Evolutionary conservation across 164 flowering plant genomes (phyloP).

Genomic region (Euptelea pleiosperma): DNA sequence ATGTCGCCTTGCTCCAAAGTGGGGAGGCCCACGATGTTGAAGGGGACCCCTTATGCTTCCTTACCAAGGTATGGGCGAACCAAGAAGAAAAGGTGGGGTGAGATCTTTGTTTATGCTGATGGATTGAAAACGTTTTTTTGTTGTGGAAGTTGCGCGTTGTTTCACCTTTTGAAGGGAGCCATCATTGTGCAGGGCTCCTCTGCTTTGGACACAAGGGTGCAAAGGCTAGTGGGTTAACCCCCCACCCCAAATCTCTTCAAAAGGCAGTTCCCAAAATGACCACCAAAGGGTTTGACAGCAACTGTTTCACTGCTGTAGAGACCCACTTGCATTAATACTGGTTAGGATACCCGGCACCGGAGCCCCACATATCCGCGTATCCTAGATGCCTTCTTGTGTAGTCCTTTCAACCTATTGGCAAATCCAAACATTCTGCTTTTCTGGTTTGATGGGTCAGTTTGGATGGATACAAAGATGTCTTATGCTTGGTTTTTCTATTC

Average conservation of each 20-base stretch:
- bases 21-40: not conserved
- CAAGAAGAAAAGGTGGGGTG: slow-evolving; percentile 3
- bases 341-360: slow-evolving; percentile 27
- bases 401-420: slow-evolving; percentile 2
- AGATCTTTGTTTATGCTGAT: not conserved
- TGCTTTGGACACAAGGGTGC: slow-evolving; percentile 15
- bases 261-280: slow-evolving; percentile 7
- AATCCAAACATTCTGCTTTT: slow-evolving; percentile 12
- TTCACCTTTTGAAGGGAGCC: slow-evolving; percentile 13
- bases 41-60: not conserved
- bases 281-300: slow-evolving; percentile 8
- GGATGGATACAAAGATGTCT: too few relatives aligned
- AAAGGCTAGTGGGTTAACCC: slow-evolving; percentile 8
- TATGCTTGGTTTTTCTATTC: too few relatives aligned
- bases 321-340: slow-evolving; percentile 15
- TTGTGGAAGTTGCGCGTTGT: slow-evolving; percentile 6
- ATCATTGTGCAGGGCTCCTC: slow-evolving; percentile 20
- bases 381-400: slow-evolving; percentile 4
- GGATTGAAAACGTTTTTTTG: slow-evolving; percentile 10
- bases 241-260: slow-evolving; percentile 5
- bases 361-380: slow-evolving; percentile 15
- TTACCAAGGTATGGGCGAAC: not conserved
- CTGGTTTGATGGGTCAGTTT: slow-evolving; percentile 29
- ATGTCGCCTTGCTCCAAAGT: slow-evolving; percentile 6
- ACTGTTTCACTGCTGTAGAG: slow-evolving; percentile 7